A percentile compares a stretch with the other conserved stretches of the same genome.
Evolutionary conservation across 805 yeast species (phyloP).

Genomic region (Starmerella scarabaei): DNA sequence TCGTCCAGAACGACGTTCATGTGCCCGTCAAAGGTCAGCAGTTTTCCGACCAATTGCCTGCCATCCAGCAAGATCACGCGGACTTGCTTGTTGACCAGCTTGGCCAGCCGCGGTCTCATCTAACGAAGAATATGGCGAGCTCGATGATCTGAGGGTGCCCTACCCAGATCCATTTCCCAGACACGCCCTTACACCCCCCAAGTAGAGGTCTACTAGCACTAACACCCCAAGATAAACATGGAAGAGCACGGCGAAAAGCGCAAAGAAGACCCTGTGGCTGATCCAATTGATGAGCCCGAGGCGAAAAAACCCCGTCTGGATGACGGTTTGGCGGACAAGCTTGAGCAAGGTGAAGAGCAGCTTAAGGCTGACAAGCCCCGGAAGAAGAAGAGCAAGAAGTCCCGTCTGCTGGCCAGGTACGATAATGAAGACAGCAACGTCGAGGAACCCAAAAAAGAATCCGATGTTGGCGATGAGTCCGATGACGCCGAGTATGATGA

Average conservation of each 20-base stretch:
- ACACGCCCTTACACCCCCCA: no score
- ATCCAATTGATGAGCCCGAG: conserved; percentile 3
- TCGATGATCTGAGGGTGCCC: no score
- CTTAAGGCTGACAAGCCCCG: no score
- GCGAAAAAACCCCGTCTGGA: background rate
- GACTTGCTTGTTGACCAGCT: conserved; percentile 59
- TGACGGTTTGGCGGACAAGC: background rate
- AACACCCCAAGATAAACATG: no score
- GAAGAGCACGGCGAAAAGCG: no score
- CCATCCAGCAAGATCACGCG: conserved; percentile 67
- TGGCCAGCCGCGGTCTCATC: conserved; percentile 33
- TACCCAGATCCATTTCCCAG: background rate
- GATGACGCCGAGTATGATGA: conserved; percentile 12
- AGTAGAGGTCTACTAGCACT: no score
- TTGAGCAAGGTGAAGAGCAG: no score
- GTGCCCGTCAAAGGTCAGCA: conserved; percentile 75
- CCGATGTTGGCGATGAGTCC: conserved; percentile 18
- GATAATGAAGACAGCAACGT: conserved; percentile 6
- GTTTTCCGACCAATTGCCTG: conserved; percentile 61
- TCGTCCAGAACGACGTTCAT: conserved; percentile 78
- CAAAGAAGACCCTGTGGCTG: conserved; percentile 4
- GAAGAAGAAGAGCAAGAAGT: conserved; percentile 14
- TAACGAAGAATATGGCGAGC: no score
- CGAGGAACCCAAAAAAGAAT: conserved; percentile 1
- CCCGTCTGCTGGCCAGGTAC: conserved; percentile 13